Conservation (phyloP, 2,329 filamentous ascomycete genomes). For the Colletotrichum sp. region DNA sequence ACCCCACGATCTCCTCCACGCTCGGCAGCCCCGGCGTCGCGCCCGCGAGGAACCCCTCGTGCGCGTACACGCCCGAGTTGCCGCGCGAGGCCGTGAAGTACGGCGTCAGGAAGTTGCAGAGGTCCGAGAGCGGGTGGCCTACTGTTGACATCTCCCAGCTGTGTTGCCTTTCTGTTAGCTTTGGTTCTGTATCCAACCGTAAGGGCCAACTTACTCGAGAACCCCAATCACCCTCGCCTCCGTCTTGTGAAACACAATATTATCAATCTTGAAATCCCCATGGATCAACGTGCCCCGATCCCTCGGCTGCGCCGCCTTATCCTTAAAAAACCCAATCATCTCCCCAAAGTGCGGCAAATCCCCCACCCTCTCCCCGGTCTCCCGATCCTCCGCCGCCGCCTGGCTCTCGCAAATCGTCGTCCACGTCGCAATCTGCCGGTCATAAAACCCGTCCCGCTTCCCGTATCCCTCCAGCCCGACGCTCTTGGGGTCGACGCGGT, state of each 20-base stretch:
- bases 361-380: conserved; percentile 79
- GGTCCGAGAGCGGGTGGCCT: conserved; percentile 91
- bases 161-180: conserved; percentile 3
- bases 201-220: conserved; percentile 76
- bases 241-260: conserved; percentile 87
- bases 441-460: conserved; percentile 78
- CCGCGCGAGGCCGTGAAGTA: conserved; percentile 41
- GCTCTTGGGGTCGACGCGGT: conserved; percentile 70
- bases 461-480: conserved; percentile 79
- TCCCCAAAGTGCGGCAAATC: conserved; percentile 84
- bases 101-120: conserved; percentile 73
- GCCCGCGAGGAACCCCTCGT: conserved; percentile 64
- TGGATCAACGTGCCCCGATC: conserved; percentile 85
- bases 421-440: conserved; percentile 85
- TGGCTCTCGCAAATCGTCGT: conserved; percentile 79
- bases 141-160: conserved; percentile 98
- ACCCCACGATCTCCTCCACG: conserved; percentile 44
- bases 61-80: conserved; percentile 31
- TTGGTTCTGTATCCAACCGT: no score
- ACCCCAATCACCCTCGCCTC: conserved; percentile 90
- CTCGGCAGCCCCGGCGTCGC: conserved; percentile 67
- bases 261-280: conserved; percentile 97
- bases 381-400: conserved; percentile 75
- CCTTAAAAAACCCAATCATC: conserved; percentile 78
- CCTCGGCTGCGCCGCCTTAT: conserved; percentile 71